Base-by-base conservation (phyloP, 352 stramenopile species). In the Achlya hypogyna region DNA sequence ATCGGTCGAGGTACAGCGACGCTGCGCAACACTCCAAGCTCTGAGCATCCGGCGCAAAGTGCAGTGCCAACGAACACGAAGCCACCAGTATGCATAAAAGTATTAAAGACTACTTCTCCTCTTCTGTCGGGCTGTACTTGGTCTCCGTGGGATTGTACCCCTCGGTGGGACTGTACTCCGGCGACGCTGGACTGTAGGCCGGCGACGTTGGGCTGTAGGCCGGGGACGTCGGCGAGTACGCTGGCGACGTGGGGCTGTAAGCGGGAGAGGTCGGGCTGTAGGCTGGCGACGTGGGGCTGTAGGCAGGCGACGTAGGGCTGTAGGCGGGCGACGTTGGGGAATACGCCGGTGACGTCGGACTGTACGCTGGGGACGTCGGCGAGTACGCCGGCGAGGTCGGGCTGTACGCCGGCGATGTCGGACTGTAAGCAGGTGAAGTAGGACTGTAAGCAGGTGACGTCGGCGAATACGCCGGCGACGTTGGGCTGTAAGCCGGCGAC, bases 261-360 rank as follows among this genome's bases (percentile, higher is more conserved):
- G 80, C 1, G 76, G 78, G 0, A 62, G 77, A 20, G 72, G 87
- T 10, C 73, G 79, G 40, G 71, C 12, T 20, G 31, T 73, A 65
- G 76, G 89, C 90, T 20, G 93, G 88, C 23, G 74, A 89, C 9
- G 88, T 97, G 31, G 91, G 88, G 3, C 53, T 82, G 71, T 98
- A 98, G 0, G 88, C 89, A 22, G 95, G 93, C 28, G 74, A 92
- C 25, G 91, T 97, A 51, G 91, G 90, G n/a, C 75, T 84, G 73
- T 95, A 95, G 35, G 81, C 78, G 5, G 87, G 84, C 22, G 78
- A 92, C 0, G 82, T 91, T 27, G 88, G 87, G 9, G 69, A 85
- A 63, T 93, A 91, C 23, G 76, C 85, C 53, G 84, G 84, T 34
- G 78, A 88, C 42, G 75, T 88, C 22, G 87, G 89, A 42, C 69